These are phyloP conservation scores for Penicillium argentinense DNA, from an alignment of 495 filamentous ascomycete species.

Conservation along the genomic window DNA sequence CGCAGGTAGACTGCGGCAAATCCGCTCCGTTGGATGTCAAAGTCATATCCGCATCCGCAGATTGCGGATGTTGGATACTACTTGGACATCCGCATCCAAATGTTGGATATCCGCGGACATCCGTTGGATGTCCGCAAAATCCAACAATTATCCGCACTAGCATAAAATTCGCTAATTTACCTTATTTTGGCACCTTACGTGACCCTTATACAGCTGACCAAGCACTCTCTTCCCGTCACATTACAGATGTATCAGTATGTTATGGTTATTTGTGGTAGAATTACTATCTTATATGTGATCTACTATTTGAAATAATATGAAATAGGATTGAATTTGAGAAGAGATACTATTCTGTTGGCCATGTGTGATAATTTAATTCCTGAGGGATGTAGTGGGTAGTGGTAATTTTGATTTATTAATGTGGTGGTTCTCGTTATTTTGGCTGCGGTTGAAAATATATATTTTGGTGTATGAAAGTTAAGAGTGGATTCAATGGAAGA, in stretches of 20 bases:
- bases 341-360: neutral
- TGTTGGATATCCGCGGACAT: no score
- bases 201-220: neutral
- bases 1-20: constrained; percentile 9
- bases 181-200: neutral
- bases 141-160: neutral
- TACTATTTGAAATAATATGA: constrained; percentile 5
- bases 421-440: constrained; percentile 4
- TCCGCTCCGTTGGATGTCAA: no score
- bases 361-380: neutral
- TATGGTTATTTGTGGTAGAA: neutral
- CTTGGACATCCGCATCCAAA: no score
- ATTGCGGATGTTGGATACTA: no score
- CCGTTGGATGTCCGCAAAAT: constrained; percentile 2
- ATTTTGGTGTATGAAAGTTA: neutral
- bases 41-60: no score
- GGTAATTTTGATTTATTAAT: constrained; percentile 2
- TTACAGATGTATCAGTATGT: constrained; percentile 4
- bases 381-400: neutral
- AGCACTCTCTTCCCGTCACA: neutral
- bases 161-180: constrained; percentile 1
- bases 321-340: neutral
- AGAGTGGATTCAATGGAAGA: neutral
- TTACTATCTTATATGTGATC: constrained; percentile 2
- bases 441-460: constrained; percentile 1